A percentile compares a stretch with the other conserved stretches of the same genome.
These are phyloP conservation scores for Agastache rugosa DNA, from an alignment of 257 asterid species.

Conservation along the genomic window DNA sequence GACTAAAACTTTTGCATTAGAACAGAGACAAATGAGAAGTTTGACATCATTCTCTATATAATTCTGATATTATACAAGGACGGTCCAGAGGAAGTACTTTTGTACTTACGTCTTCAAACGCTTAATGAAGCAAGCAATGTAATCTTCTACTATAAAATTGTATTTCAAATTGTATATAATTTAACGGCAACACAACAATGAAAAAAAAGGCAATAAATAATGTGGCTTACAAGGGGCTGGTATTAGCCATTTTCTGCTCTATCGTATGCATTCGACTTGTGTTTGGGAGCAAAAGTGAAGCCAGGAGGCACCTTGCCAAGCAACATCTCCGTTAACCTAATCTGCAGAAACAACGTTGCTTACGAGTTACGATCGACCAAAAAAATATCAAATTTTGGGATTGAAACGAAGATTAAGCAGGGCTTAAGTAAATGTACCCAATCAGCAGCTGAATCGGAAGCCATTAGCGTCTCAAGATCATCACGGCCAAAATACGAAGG, in stretches of 20 bases:
- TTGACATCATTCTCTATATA: too few relatives aligned
- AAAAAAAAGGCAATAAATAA: background rate
- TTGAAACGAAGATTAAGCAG: background rate
- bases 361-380: conserved; percentile 19
- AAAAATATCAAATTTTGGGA: background rate
- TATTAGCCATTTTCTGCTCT: conserved; percentile 83
- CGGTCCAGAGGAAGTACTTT: too few relatives aligned
- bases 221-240: background rate
- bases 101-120: too few relatives aligned
- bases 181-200: background rate
- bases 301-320: conserved; percentile 95
- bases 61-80: too few relatives aligned
- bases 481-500: conserved; percentile 89
- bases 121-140: background rate
- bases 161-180: background rate
- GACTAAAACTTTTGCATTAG: too few relatives aligned
- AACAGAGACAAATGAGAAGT: too few relatives aligned
- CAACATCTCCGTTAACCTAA: conserved; percentile 87
- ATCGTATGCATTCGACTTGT: conserved; percentile 95
- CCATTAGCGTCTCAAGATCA: conserved; percentile 95
- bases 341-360: conserved; percentile 46
- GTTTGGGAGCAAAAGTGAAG: conserved; percentile 88
- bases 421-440: conserved; percentile 57
- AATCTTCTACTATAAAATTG: background rate
- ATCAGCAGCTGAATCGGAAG: conserved; percentile 98